phyloP scores from a whole-genome alignment of 148 eudicot genomes.

The Rhododendron ovatum region DNA sequence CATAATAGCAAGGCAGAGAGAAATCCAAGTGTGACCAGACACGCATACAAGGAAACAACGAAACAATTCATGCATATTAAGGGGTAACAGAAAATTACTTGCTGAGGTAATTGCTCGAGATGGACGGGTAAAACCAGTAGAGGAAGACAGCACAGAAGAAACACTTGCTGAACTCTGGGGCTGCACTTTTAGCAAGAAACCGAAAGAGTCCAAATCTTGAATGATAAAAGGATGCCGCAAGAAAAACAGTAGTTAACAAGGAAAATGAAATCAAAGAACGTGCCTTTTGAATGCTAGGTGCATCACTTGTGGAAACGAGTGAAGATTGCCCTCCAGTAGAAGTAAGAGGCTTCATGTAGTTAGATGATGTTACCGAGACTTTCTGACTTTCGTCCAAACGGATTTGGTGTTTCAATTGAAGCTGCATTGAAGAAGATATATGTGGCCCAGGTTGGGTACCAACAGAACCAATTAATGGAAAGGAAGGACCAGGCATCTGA shows the following conservation, averaged over 20 bases:
- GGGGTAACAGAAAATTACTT: slow-evolving; percentile 32
- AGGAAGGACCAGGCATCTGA: slow-evolving; percentile 22
- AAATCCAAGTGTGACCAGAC: not conserved
- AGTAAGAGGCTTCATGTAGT: slow-evolving; percentile 43
- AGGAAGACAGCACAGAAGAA: slow-evolving; percentile 47
- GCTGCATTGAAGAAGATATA: slow-evolving; percentile 46
- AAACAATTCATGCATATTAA: not conserved
- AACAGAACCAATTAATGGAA: slow-evolving; percentile 44
- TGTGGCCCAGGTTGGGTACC: slow-evolving; percentile 39
- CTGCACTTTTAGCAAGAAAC: slow-evolving; percentile 20
- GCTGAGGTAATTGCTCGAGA: slow-evolving; percentile 63
- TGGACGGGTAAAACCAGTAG: slow-evolving; percentile 59
- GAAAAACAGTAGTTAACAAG: not conserved
- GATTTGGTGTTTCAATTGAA: slow-evolving; percentile 42
- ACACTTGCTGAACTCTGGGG: slow-evolving; percentile 50
- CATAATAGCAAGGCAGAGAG: not conserved
- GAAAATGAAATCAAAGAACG: not conserved
- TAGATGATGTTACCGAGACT: slow-evolving; percentile 38
- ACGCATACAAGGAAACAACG: not conserved
- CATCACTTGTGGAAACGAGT: slow-evolving; percentile 34
- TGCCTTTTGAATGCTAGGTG: slow-evolving; percentile 50
- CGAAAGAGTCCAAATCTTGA: not conserved
- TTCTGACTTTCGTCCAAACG: slow-evolving; percentile 53
- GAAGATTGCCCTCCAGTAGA: slow-evolving; percentile 43
- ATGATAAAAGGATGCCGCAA: not conserved